These are phyloP conservation scores for Saturnispora silvae DNA, from an alignment of 805 yeast species.

Conservation along the genomic window DNA sequence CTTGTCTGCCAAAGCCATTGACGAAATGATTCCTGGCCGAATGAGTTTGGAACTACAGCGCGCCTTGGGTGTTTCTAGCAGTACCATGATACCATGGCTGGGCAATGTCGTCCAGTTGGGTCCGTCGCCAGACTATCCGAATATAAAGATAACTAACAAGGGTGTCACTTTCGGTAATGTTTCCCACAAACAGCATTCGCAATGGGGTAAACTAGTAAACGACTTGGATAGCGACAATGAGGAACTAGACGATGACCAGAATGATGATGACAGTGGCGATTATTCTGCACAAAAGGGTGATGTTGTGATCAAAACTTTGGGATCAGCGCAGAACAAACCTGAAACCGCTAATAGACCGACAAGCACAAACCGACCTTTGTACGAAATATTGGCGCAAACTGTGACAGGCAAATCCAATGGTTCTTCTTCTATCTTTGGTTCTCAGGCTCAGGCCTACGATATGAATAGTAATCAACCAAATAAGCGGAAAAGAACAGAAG, in stretches of 20 bases:
- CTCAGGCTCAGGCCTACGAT: slow-evolving; percentile 20
- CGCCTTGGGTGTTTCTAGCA: slow-evolving; percentile 56
- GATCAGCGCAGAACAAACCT: slow-evolving; percentile 7
- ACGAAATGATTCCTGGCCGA: slow-evolving; percentile 47
- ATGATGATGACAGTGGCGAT: slow-evolving; percentile 21
- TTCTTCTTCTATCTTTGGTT: slow-evolving; percentile 25
- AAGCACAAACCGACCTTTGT: slow-evolving; percentile 13
- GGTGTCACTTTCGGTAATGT: slow-evolving; percentile 28
- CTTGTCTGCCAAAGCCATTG: slow-evolving; percentile 27
- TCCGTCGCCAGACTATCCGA: slow-evolving; percentile 74
- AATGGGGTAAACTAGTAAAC: slow-evolving; percentile 23
- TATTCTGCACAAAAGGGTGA: slow-evolving; percentile 25
- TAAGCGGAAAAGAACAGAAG: not conserved
- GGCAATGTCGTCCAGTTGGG: slow-evolving; percentile 58
- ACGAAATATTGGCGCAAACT: slow-evolving; percentile 25
- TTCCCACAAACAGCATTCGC: slow-evolving; percentile 7
- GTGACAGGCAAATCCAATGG: slow-evolving; percentile 14
- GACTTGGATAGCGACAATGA: slow-evolving; percentile 28
- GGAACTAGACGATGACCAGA: slow-evolving; percentile 25
- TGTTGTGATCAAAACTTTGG: slow-evolving; percentile 20
- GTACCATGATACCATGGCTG: slow-evolving; percentile 71
- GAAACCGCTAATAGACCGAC: not conserved
- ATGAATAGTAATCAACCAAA: slow-evolving; percentile 3
- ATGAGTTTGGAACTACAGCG: slow-evolving; percentile 49
- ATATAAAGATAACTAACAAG: slow-evolving; percentile 36